A percentile compares a stretch with the other conserved stretches of the same genome.
Conservation (phyloP, 768 basidiomycete species). For the Sporobolomyces phaffii region DNA sequence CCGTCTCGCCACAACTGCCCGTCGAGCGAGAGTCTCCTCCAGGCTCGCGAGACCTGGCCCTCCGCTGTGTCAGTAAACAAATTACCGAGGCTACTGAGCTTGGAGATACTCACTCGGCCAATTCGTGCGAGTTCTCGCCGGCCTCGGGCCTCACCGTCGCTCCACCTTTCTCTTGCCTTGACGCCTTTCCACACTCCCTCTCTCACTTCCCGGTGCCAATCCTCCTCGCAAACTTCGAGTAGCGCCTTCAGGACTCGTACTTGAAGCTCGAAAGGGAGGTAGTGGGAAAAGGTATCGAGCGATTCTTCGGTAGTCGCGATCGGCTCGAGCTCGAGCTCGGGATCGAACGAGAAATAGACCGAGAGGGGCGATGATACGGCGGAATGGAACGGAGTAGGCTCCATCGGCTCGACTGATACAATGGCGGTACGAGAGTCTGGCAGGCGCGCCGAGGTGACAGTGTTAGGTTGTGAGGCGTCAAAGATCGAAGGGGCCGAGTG, state of each 20-base stretch:
- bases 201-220: conserved; percentile 7
- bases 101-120: conserved; percentile 61
- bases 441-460: neutral
- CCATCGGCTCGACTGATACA: neutral
- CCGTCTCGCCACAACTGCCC: conserved; percentile 76
- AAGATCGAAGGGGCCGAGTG: conserved; percentile 21
- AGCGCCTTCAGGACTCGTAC: conserved; percentile 33
- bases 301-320: neutral
- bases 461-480: too few relatives aligned
- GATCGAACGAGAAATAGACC: neutral
- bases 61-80: too few relatives aligned
- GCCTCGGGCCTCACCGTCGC: conserved; percentile 64
- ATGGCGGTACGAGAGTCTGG: too few relatives aligned
- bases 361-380: neutral
- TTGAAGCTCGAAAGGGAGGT: conserved; percentile 40
- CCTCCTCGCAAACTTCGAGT: conserved; percentile 29
- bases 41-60: conserved; percentile 60
- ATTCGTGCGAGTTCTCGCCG: conserved; percentile 70
- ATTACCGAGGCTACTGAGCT: too few relatives aligned
- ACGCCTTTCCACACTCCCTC: conserved; percentile 13
- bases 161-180: conserved; percentile 55
- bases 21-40: conserved; percentile 70
- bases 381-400: neutral
- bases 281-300: conserved; percentile 23
- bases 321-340: neutral